phyloP scores from a whole-genome alignment of 1,284 basidiomycete species.

The Leccinum fuscescens region DNA sequence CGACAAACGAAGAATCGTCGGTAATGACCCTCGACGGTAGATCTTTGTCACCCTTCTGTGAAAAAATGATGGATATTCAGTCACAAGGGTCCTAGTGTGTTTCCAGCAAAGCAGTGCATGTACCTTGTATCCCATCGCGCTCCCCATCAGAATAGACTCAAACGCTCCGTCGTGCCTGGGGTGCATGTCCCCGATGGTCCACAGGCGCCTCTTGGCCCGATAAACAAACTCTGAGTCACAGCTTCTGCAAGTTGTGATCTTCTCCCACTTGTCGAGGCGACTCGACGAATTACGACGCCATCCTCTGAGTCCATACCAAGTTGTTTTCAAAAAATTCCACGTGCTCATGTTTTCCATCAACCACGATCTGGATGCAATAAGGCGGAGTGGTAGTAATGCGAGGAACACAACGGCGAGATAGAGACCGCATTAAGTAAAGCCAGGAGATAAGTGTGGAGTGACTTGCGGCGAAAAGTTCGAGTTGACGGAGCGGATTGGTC shows the following conservation, averaged over 20 bases:
- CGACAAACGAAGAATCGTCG: neutral
- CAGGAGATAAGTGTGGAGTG: neutral
- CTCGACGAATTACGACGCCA: neutral
- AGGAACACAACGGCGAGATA: neutral
- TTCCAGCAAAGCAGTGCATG: neutral
- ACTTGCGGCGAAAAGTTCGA: neutral
- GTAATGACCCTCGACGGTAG: neutral
- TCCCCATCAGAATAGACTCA: neutral
- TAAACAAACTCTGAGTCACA: neutral
- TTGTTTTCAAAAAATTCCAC: neutral
- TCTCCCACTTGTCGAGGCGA: neutral
- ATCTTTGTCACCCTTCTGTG: neutral
- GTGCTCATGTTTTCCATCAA: neutral
- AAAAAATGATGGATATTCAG: neutral
- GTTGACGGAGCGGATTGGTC: neutral
- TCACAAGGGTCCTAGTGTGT: neutral
- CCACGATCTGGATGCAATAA: neutral
- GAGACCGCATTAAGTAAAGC: neutral
- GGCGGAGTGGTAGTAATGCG: neutral
- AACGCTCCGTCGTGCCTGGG: neutral
- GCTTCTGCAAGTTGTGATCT: neutral
- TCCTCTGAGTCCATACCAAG: neutral
- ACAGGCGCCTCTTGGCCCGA: neutral
- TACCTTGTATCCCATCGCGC: neutral
- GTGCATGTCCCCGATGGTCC: neutral